Evolutionary conservation across 495 filamentous ascomycete species (phyloP).

Genomic region (Alectoria sarmentosa): DNA sequence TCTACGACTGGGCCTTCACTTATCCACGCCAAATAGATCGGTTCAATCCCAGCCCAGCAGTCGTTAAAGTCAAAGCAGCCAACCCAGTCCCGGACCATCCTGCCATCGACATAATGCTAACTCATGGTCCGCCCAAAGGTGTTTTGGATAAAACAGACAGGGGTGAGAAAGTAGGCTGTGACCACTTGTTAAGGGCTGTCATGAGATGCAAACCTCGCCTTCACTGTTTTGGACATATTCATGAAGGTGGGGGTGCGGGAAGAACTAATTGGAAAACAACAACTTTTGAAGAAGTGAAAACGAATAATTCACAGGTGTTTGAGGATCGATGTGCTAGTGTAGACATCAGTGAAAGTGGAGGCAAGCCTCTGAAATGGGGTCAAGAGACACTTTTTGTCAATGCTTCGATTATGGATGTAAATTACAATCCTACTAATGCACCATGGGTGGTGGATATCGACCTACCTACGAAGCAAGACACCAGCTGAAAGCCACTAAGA

Average conservation of each 20-base stretch:
- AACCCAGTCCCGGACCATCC: conserved; percentile 41
- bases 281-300: conserved; percentile 14
- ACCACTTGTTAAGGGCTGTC: conserved; percentile 40
- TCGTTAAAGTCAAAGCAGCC: conserved; percentile 18
- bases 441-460: conserved; percentile 63
- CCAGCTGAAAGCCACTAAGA: neutral
- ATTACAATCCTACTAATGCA: conserved; percentile 45
- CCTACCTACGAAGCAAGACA: conserved; percentile 31
- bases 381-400: conserved; percentile 67
- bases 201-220: conserved; percentile 40
- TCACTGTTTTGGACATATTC: conserved; percentile 57
- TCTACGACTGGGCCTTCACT: conserved; percentile 55
- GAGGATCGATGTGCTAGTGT: conserved; percentile 37
- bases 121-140: conserved; percentile 63
- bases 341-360: conserved; percentile 33
- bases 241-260: conserved; percentile 65
- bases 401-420: conserved; percentile 52
- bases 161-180: conserved; percentile 40
- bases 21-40: conserved; percentile 49
- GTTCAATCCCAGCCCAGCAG: conserved; percentile 37
- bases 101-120: conserved; percentile 58
- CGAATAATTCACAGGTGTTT: conserved; percentile 38
- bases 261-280: conserved; percentile 46
- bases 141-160: conserved; percentile 45
- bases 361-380: conserved; percentile 37